A percentile compares a stretch with the other conserved stretches of the same genome.
phyloP scores from a whole-genome alignment of 129 eudicot species.

The Silybum marianum region DNA sequence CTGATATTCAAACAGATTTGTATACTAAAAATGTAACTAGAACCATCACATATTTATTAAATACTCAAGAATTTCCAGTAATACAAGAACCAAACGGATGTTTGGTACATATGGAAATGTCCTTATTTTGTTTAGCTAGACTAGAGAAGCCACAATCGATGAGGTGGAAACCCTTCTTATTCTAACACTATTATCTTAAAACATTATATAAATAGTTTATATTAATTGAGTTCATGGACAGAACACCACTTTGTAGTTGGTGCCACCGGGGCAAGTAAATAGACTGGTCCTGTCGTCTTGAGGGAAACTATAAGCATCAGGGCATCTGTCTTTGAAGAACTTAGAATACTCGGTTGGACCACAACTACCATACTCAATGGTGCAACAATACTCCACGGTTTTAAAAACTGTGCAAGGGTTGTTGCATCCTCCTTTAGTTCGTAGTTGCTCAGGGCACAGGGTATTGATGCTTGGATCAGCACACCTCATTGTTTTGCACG shows the following conservation, averaged over 20 bases:
- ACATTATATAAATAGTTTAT: background rate
- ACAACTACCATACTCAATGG: conserved; percentile 31
- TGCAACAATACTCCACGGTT: conserved; percentile 33
- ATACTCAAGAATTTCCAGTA: background rate
- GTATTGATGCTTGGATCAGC: conserved; percentile 33
- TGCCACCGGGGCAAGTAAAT: conserved; percentile 51
- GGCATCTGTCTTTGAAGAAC: conserved; percentile 41
- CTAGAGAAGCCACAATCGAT: background rate
- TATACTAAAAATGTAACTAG: too few species aligned
- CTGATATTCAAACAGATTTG: too few species aligned
- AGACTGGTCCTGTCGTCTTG: conserved; percentile 42
- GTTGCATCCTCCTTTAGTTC: conserved; percentile 52
- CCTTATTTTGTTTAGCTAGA: conserved; percentile 19
- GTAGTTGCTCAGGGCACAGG: conserved; percentile 41
- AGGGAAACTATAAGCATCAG: conserved; percentile 41
- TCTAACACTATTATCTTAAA: background rate
- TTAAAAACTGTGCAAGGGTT: conserved; percentile 47
- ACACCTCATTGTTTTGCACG: conserved; percentile 41
- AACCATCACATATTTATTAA: background rate
- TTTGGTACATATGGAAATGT: background rate
- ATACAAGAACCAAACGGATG: background rate
- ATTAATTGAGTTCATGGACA: conserved; percentile 34
- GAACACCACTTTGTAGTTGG: conserved; percentile 47
- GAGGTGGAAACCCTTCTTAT: conserved; percentile 18
- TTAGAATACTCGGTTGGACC: conserved; percentile 27